phyloP scores from a whole-genome alignment of 345 rosid species.

The Eucalyptus guilfoylei region DNA sequence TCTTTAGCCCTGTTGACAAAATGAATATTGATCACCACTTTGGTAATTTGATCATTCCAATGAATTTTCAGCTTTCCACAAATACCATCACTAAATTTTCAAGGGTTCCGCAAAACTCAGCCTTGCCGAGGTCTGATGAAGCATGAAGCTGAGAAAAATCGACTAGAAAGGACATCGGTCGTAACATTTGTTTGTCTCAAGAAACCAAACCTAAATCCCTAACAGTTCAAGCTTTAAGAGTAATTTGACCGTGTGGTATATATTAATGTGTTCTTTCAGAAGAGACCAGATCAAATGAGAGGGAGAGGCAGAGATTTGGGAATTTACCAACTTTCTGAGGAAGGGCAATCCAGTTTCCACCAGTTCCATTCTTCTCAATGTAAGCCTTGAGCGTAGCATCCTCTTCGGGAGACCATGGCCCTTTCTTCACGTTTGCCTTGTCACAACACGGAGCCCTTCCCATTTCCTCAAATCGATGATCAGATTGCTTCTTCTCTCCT shows the following conservation, averaged over 20 bases:
- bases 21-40: neutral
- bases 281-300: neutral
- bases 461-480: conserved; percentile 17
- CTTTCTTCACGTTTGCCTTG: conserved; percentile 85
- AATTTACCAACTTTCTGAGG: conserved; percentile 87
- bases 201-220: neutral
- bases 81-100: neutral
- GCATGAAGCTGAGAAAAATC: neutral
- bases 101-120: neutral
- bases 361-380: conserved; percentile 74
- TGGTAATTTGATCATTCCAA: neutral
- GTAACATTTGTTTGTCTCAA: neutral
- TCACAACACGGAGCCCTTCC: conserved; percentile 99
- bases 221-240: neutral
- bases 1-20: conserved; percentile 51
- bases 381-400: conserved; percentile 89
- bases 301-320: neutral
- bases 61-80: neutral
- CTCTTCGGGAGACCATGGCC: conserved; percentile 98
- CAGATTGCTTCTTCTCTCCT: neutral
- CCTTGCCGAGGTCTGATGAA: neutral
- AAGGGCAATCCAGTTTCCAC: conserved; percentile 97
- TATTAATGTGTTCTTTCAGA: neutral
- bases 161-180: neutral
- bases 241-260: neutral